Conservation (phyloP, 2,329 filamentous ascomycete genomes). For the Aspergillus costaricaensis region DNA sequence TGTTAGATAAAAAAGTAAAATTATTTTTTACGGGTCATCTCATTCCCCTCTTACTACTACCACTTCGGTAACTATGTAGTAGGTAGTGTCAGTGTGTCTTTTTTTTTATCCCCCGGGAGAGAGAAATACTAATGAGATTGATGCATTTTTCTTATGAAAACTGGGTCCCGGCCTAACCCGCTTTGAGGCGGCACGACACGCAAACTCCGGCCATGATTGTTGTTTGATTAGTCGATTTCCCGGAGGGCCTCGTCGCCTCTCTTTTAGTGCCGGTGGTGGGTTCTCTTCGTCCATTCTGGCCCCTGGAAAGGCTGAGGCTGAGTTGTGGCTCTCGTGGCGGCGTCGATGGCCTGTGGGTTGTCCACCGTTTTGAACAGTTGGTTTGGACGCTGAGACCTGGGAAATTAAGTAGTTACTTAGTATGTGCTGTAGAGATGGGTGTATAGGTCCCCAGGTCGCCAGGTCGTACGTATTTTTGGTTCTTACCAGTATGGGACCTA, state of each 20-base stretch:
- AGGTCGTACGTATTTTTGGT: too few species aligned
- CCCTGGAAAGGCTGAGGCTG: constrained; percentile 12
- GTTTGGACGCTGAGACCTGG: too few species aligned
- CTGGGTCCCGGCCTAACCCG: constrained; percentile 2
- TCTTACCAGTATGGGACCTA: too few species aligned
- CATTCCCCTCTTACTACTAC: not conserved
- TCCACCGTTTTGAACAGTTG: too few species aligned
- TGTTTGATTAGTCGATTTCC: not conserved
- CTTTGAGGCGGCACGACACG: constrained; percentile 8
- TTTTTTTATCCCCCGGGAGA: too few species aligned
- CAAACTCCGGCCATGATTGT: not conserved
- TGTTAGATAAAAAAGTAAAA: not conserved
- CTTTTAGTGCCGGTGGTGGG: not conserved
- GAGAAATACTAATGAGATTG: constrained; percentile 3
- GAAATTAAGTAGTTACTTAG: too few species aligned
- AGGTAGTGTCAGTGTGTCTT: too few species aligned
- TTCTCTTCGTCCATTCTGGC: constrained; percentile 7
- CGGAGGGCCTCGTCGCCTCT: constrained; percentile 1
- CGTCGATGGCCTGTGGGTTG: not conserved
- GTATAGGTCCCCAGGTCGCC: too few species aligned
- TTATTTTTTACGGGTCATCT: constrained; percentile 1
- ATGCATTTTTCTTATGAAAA: constrained; percentile 5
- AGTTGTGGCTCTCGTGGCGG: constrained; percentile 10
- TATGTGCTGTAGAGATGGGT: too few species aligned
- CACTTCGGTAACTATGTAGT: too few species aligned